Base-by-base conservation (phyloP, 1,284 basidiomycete genomes). In the Tylopilus orsonianus region DNA sequence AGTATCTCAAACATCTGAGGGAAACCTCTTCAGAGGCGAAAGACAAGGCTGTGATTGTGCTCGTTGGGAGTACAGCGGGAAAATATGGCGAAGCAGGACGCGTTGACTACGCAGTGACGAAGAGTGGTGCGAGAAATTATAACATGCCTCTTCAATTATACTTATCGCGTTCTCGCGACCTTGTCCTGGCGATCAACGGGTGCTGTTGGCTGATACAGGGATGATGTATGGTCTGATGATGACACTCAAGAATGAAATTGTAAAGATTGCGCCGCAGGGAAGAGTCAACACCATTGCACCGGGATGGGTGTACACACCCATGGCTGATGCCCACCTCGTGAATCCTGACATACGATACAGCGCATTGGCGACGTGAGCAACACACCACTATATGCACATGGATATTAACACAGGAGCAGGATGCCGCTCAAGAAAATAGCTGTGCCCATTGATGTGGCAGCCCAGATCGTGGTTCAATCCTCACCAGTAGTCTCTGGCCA, bases 221-320 rank as follows among this genome's bases (percentile, higher is more conserved):
- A 74, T 89, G 69, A 87, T 87, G 82, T 84, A 86, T 53, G 87
- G 86, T 1, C 64, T 90, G 26, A 78, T 79, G 4, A 69, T 83
- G 49, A 75, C 80, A 2, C 73, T 89, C 53, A 89, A 89, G 68
- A 89, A 88, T 58, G 86, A 89, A 64, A 88, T 90, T 46, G 86
- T 89, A 22, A 79, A 80, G 60, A 80, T 88, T 50, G 85, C 85
- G 0, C 83, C 85, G 0, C 71, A 65, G 39, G 87, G 76, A 4
- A 73, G 87, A 22, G 85, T 87, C 16, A 89, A 89, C 52, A 75
- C 74, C 46, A 73, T 89, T 20, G 82, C 78, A 0, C 87, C 85
- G 8, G 86, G 85, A 3, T 89, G 84, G 84, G 80, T 83, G 2
- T 73, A 67, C 49, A 87, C 84, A 13, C 75, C 78, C 0, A 79